These are phyloP conservation scores for Corymbia citriodora DNA, from an alignment of 441 rosid genomes.

Conservation along the genomic window DNA sequence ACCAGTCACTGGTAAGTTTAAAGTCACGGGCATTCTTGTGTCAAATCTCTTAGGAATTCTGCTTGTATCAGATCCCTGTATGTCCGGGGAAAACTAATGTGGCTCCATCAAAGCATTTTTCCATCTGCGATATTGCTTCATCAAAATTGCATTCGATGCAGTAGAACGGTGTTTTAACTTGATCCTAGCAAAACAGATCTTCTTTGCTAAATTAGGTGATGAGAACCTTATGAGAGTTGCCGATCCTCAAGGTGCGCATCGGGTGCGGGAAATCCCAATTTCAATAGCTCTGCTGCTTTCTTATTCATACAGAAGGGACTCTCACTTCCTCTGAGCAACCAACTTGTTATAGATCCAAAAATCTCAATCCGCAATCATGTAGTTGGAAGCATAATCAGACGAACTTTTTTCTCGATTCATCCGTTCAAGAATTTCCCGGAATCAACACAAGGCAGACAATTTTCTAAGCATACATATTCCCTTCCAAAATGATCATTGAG, in stretches of 20 bases:
- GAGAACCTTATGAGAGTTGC: not conserved
- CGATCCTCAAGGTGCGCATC: not conserved
- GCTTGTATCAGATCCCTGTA: too few species aligned
- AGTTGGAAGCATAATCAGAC: not conserved
- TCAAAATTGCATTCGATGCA: not conserved
- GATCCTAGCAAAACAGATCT: not conserved
- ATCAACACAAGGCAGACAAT: too few species aligned
- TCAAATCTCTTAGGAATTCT: too few species aligned
- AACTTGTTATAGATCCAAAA: not conserved
- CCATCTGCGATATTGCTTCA: not conserved
- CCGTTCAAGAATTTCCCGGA: too few species aligned
- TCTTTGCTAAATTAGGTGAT: not conserved
- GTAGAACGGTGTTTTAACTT: not conserved
- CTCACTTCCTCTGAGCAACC: not conserved
- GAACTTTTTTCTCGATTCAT: not conserved
- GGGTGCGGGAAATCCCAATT: not conserved
- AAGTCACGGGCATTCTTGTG: too few species aligned
- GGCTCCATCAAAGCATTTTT: not conserved
- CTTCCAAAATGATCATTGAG: too few species aligned
- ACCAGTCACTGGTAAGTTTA: too few species aligned
- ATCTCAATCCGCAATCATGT: not conserved
- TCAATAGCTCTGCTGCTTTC: not conserved
- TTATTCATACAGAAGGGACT: not conserved
- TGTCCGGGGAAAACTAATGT: not conserved
- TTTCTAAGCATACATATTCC: too few species aligned